A percentile compares a stretch with the other conserved stretches of the same genome.
Evolutionary conservation across 805 yeast genomes (phyloP).

Genomic region (Hanseniaspora mollemarum): DNA sequence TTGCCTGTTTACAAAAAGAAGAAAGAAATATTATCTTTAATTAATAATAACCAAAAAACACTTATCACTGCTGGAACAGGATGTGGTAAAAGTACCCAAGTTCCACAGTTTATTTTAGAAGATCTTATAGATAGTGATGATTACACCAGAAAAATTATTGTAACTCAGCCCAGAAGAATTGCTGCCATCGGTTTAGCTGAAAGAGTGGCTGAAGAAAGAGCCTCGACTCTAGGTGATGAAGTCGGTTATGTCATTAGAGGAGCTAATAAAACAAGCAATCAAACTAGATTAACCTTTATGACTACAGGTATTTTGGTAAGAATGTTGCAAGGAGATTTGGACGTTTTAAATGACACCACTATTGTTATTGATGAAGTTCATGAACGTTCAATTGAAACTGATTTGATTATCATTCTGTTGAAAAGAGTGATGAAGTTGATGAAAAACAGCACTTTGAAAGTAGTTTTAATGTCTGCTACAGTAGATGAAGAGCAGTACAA

Average conservation of each 20-base stretch:
- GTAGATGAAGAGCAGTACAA: slow-evolving; percentile 60
- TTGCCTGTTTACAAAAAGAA: slow-evolving; percentile 80
- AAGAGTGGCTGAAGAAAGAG: slow-evolving; percentile 76
- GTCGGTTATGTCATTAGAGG: slow-evolving; percentile 88
- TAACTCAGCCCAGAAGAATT: slow-evolving; percentile 94
- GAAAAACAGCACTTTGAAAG: slow-evolving; percentile 38
- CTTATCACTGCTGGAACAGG: slow-evolving; percentile 94
- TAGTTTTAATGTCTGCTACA: slow-evolving; percentile 89
- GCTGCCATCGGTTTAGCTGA: slow-evolving; percentile 92
- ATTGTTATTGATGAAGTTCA: slow-evolving; percentile 93
- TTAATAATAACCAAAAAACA: slow-evolving; percentile 51
- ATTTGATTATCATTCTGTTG: slow-evolving; percentile 65
- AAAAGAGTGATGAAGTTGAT: slow-evolving; percentile 43
- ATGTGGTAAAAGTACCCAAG: slow-evolving; percentile 92
- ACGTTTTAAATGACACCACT: slow-evolving; percentile 44
- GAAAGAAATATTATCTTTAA: slow-evolving; percentile 42
- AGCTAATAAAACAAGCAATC: slow-evolving; percentile 50
- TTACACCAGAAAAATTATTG: slow-evolving; percentile 46
- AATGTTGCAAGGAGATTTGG: slow-evolving; percentile 50
- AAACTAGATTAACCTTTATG: slow-evolving; percentile 71
- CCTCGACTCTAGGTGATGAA: slow-evolving; percentile 40
- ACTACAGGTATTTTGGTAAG: slow-evolving; percentile 88
- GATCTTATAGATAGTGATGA: slow-evolving; percentile 40
- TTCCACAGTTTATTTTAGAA: slow-evolving; percentile 81
- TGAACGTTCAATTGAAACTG: slow-evolving; percentile 85